These are phyloP conservation scores for Hypoxylon sp. DNA, from an alignment of 2,329 filamentous ascomycete genomes.

Conservation along the genomic window DNA sequence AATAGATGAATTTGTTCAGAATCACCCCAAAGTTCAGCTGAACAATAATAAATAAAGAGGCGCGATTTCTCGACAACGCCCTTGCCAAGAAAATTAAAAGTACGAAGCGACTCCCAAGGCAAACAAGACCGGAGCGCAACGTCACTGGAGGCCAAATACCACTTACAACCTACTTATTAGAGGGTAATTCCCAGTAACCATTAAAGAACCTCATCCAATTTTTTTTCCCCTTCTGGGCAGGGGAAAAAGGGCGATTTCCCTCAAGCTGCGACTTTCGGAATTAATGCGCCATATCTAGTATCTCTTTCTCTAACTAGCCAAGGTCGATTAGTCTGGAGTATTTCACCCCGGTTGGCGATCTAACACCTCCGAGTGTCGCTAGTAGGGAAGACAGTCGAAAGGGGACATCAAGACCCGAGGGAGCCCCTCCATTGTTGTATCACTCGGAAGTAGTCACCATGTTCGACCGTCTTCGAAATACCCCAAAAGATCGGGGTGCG, in stretches of 20 bases:
- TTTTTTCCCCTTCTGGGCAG: conserved; percentile 10
- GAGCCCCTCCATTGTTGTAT: conserved; percentile 31
- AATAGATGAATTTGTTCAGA: conserved; percentile 22
- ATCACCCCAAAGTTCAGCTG: conserved; percentile 36
- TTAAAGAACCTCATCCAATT: conserved; percentile 15
- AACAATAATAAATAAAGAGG: conserved; percentile 36
- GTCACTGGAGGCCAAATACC: conserved; percentile 38
- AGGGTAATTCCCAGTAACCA: conserved; percentile 25
- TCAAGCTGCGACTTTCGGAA: conserved; percentile 10
- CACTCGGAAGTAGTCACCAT: conserved; percentile 45
- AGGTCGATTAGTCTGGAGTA: conserved; percentile 39
- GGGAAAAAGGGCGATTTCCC: conserved; percentile 2
- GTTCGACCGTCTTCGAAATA: conserved; percentile 57
- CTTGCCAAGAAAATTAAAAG: conserved; percentile 21
- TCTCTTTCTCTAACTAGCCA: conserved; percentile 30
- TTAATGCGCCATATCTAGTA: conserved; percentile 30
- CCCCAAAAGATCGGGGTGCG: conserved; percentile 47
- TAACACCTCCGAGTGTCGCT: conserved; percentile 37
- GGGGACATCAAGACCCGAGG: conserved; percentile 33
- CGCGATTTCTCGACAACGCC: conserved; percentile 28
- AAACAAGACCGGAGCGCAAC: conserved; percentile 29
- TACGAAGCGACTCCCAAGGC: conserved; percentile 28
- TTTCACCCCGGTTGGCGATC: conserved; percentile 43
- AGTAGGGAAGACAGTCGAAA: conserved; percentile 29
- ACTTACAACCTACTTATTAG: conserved; percentile 30